Conservation (phyloP, 345 rosid genomes). For the Eucalyptus coolabah region DNA sequence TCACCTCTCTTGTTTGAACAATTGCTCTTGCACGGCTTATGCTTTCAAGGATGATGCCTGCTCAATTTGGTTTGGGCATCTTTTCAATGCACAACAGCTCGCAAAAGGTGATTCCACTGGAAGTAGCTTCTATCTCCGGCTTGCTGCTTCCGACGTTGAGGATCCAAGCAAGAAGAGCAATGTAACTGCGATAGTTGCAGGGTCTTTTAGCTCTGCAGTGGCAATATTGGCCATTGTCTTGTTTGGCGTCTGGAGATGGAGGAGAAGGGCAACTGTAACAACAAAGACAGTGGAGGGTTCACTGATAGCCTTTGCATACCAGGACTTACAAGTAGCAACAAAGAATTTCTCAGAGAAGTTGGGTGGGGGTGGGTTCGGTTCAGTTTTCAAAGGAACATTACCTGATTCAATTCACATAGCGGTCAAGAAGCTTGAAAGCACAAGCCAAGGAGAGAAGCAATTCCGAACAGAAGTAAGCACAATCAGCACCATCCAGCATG, state of each 20-base stretch:
- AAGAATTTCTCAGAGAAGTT: conserved; percentile 68
- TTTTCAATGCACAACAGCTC: conserved; percentile 28
- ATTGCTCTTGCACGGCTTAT: conserved; percentile 66
- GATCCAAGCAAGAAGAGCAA: conserved; percentile 16
- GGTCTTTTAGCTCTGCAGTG: conserved; percentile 16
- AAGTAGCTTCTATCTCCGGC: conserved; percentile 29
- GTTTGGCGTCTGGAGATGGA: conserved; percentile 14
- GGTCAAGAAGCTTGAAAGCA: conserved; percentile 69
- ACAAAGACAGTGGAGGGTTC: conserved; percentile 42
- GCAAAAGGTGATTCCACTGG: conserved; percentile 17
- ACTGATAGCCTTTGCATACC: conserved; percentile 48
- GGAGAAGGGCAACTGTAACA: neutral
- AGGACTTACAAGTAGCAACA: conserved; percentile 54
- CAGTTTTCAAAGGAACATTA: conserved; percentile 67
- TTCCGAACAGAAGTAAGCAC: conserved; percentile 75
- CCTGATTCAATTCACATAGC: conserved; percentile 54
- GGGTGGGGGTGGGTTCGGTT: conserved; percentile 91
- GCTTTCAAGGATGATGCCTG: conserved; percentile 28
- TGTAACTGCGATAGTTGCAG: neutral
- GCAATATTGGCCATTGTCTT: conserved; percentile 10
- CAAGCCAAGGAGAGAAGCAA: conserved; percentile 80
- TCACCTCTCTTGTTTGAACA: conserved; percentile 22
- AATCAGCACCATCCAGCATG: conserved; percentile 66
- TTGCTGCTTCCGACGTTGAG: conserved; percentile 55
- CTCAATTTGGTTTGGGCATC: conserved; percentile 34